A percentile compares a stretch with the other conserved stretches of the same genome.
These are phyloP conservation scores for Solanum chiquidenum DNA, from an alignment of 257 asterid genomes.

Conservation along the genomic window DNA sequence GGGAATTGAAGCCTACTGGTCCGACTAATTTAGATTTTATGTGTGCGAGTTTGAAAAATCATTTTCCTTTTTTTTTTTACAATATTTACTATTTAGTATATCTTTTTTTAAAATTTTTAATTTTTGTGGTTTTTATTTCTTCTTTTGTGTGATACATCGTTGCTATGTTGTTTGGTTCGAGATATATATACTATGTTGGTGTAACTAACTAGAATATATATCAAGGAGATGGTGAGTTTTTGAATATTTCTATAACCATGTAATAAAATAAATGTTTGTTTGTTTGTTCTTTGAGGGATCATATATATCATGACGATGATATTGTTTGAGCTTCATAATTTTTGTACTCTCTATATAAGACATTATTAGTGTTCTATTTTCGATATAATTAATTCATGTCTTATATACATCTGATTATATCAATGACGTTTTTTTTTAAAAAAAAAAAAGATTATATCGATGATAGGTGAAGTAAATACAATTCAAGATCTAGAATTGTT, in stretches of 20 bases:
- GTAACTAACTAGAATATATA: not conserved
- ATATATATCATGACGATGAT: not conserved
- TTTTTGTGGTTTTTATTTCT: not conserved
- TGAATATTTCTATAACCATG: not conserved
- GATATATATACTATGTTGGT: not conserved
- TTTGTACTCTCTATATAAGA: not conserved
- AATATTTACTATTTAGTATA: not conserved
- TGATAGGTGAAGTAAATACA: not conserved
- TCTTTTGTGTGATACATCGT: not conserved
- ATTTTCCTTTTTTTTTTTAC: not conserved
- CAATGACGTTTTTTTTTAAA: not conserved
- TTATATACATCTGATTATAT: not conserved
- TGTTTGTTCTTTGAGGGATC: not conserved
- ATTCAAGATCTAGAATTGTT: not conserved
- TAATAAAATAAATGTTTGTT: not conserved
- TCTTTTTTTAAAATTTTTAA: not conserved
- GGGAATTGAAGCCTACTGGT: conserved; percentile 74
- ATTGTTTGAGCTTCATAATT: not conserved
- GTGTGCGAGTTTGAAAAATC: not conserved
- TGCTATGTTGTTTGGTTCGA: not conserved
- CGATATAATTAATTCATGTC: not conserved
- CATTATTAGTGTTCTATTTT: not conserved
- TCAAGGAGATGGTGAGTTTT: not conserved
- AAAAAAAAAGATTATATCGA: too few species aligned
- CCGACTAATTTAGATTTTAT: conserved; percentile 22